phyloP scores from a whole-genome alignment of 139 green algal genomes.

The Chlorella sp. region DNA sequence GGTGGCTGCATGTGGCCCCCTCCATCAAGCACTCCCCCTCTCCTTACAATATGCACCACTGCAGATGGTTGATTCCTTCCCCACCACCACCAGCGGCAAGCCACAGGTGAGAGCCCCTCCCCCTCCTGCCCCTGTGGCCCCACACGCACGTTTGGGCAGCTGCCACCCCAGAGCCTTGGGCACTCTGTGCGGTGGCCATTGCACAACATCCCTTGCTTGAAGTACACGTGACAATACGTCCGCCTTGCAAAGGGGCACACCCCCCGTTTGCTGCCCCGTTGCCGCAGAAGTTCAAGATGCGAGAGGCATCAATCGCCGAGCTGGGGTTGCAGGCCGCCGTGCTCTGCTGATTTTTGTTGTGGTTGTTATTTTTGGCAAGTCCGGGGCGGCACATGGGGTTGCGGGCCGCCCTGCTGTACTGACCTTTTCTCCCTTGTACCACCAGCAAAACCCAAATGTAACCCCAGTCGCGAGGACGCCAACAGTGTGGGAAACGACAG shows the following conservation, averaged over 20 bases:
- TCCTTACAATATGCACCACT: too few species aligned
- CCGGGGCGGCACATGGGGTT: too few species aligned
- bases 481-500: too few species aligned
- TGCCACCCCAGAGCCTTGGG: background rate
- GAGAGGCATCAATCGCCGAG: conserved; percentile 5
- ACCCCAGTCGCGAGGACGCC: too few species aligned
- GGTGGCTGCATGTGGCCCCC: too few species aligned
- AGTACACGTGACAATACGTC: background rate
- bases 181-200: background rate
- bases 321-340: conserved; percentile 11
- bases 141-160: background rate
- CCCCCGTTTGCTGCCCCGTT: background rate
- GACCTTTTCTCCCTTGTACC: too few species aligned
- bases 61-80: conserved; percentile 27
- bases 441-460: too few species aligned
- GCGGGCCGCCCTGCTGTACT: too few species aligned
- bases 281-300: conserved; percentile 24
- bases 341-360: background rate
- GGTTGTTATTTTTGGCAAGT: too few species aligned
- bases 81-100: conserved; percentile 32
- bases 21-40: too few species aligned
- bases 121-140: background rate
- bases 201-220: background rate
- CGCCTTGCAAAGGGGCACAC: background rate
- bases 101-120: background rate